Evolutionary conservation across 2,329 filamentous ascomycete species (phyloP), one percentile per base, ranked within the genome.

Genomic region (Cladophialophora carrionii): DNA sequence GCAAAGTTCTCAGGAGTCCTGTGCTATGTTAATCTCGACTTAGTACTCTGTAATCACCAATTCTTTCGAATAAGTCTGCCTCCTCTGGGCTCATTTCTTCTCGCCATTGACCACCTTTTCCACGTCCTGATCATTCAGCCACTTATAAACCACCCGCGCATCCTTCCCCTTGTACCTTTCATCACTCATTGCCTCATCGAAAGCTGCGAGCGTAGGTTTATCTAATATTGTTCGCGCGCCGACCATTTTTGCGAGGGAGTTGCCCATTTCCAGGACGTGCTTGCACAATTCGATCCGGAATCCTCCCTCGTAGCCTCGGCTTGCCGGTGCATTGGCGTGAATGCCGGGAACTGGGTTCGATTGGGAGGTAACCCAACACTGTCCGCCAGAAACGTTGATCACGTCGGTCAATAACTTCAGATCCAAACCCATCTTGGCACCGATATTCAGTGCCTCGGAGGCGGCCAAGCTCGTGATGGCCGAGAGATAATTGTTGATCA

Each of bases 211-310:
- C 0, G 83, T 84, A 24, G 74, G 76, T 4, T 81, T 76, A 0
- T 84, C 84, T 43, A 87, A 72, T 4, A 81, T 80, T 62, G 84
- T 78, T 51, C 75, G 77, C 17, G 82, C 79, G 0, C 81, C 84
- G 4, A 86, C 80, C 17, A 79, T 75, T 65, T 81, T 76, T n/a
- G 84, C 85, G 74, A 83, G 81, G 8, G 85, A 80, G 0, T 85
- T 77, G 0, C 84, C 85, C 22, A 87, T 72, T 1, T 77, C 76
- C 63, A 88, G 82, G 70, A 87, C 85, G 71, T 87, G 87, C 66
- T 78, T 78, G 84, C 87, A 87, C 69, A 87, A 70, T 72, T 86
- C 80, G 5, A 87, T 82, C 52, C 84, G 82, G 73, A 88, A 79
- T 1, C 77, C 78, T 10, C 76, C 76, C 61, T 78, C 74, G 58